Evolutionary conservation across 331 rosid species (phyloP), one percentile per base, ranked within the genome.

Genomic region (Stylosanthes scabra): DNA sequence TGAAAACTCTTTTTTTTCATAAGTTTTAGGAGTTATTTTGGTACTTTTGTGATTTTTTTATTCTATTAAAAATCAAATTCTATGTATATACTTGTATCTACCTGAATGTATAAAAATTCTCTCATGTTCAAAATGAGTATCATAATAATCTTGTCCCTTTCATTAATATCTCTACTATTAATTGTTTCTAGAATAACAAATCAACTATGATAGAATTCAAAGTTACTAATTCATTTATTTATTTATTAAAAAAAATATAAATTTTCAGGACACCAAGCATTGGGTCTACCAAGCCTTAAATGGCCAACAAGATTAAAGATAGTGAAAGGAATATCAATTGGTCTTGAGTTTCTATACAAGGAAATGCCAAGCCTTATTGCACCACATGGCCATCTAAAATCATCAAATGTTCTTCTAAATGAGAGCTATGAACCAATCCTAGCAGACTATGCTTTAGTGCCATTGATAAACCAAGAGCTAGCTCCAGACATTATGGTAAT

Each of bases 311-410:
- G 99, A 68, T 80, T 92, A 80, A 92, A 84, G 83, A 84, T 92
- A 1, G 82, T 88, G 54, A 84, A 87, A 78, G 99, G 99, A 8
- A 63, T 90, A 66, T 82, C 87, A 14, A 84, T 63, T 50, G 97
- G 97, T 3, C 74, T 95, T 20, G 74, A 79, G 16, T 83, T 87
- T 81, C 78, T 95, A 9, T 80, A 85, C 83, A 61, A n/a, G 28
- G 97, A 90, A 82, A 75, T 92, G 82, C 89, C 96, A 11, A 78
- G 74, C 72, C 49, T 91, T 34, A 83, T 84, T 0, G 75, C 91
- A 27, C 85, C 96, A 0, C 97, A 95, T 2, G 97, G 99, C 28
- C 86, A 92, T 69, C 89, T 95, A 4, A 95, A 92, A 72, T 87
- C 97, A 67, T 88, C 99, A 1, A 95, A 95, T 37, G 89, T 95